Base-by-base conservation (phyloP, 2,329 filamentous ascomycete genomes). In the Sarocladiaceae sp. region DNA sequence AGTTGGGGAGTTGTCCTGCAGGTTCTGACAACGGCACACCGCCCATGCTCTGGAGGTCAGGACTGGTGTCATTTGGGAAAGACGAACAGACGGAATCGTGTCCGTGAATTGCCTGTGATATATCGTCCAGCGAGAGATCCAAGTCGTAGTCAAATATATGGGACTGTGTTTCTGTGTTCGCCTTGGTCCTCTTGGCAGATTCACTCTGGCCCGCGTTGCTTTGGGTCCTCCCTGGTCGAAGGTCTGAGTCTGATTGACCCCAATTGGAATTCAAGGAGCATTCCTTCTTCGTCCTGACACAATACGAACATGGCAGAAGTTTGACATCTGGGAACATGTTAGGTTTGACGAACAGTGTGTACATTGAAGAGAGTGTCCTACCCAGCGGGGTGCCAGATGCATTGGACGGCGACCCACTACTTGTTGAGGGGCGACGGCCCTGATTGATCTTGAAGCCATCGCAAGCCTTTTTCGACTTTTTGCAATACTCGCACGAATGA, bases 381-480 rank as follows among this genome's bases (percentile, higher is more conserved):
- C 31, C 48, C 7, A 2, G 36, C 15, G 11, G 44, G n/a, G 28
- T 20, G 4, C n/a, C 40, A 44, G 12, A 10, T 17, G n/a, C 15
- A 4, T 10, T 15, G 3, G n/a, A 48, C 17, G 26, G 15, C 3
- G 28, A 33, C 4, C 26, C 17, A 12, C 20, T 17, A n/a, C 7
- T 15, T 4, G 44, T 4, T 6, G 23, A 29, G 17, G 12, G 23
- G 18, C 12, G 15, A 5, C 23, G 48, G 17, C 20, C 22, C 11
- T 25, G 25, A 22, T 56, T 56, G 20, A 56, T 8, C 1, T 35
- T 6, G 33, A 54, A 61, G 12, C 60, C 60, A 54, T 62, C 60
- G 51, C 60, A 62, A 2, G 59, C 59, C 53, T 62, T 62, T 42
- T 62, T 62, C 23, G 60, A 61, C 39, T 55, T 52, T 22, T 54